Evolutionary conservation across 768 basidiomycete species (phyloP).

Genomic region (Suillus occidentalis): DNA sequence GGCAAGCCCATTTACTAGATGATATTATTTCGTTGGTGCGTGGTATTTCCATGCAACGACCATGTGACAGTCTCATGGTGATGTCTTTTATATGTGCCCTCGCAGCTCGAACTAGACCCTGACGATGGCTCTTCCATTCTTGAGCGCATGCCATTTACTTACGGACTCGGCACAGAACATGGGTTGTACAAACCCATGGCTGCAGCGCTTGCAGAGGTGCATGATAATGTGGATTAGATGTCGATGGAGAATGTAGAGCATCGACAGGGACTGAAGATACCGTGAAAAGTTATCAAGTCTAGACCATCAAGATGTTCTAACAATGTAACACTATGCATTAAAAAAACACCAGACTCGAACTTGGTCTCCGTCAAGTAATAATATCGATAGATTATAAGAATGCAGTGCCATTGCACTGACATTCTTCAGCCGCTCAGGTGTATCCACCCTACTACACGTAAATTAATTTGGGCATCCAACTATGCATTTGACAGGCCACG

Average conservation of each 20-base stretch:
- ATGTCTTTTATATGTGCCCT: neutral
- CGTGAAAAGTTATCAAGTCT: neutral
- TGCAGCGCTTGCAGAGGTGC: slow-evolving; percentile 31
- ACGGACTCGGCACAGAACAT: slow-evolving; percentile 81
- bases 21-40: slow-evolving; percentile 85
- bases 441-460: neutral
- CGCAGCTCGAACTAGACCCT: slow-evolving; percentile 5
- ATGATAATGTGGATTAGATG: neutral
- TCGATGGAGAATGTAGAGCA: neutral
- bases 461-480: neutral
- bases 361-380: neutral
- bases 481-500: neutral
- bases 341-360: neutral
- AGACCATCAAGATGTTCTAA: neutral
- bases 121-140: slow-evolving; percentile 52
- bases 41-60: neutral
- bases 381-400: neutral
- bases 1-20: slow-evolving; percentile 91
- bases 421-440: neutral
- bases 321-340: neutral
- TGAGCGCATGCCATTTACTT: slow-evolving; percentile 75
- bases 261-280: neutral
- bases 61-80: no score
- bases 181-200: slow-evolving; percentile 55
- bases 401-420: neutral